These are phyloP conservation scores for Zopfochytrium polystomum DNA, from an alignment of 371 early-diverging fungal genomes.

Conservation along the genomic window DNA sequence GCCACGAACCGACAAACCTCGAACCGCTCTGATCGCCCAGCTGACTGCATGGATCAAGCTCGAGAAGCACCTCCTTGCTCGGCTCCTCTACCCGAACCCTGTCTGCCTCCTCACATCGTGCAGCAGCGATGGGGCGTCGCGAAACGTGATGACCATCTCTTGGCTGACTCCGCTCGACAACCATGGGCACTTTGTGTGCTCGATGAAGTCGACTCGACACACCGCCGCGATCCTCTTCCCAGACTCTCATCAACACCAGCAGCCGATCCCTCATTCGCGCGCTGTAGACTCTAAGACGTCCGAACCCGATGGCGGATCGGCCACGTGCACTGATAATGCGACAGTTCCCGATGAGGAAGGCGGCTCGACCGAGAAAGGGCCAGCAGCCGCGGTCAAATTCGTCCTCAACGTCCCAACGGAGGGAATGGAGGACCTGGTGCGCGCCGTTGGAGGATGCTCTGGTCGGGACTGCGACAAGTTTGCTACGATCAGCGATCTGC, in stretches of 20 bases:
- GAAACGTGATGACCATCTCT: slow-evolving; percentile 39
- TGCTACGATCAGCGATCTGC: slow-evolving; percentile 20
- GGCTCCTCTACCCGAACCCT: slow-evolving; percentile 40
- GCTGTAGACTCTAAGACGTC: too few relatives aligned
- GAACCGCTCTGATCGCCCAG: too few relatives aligned
- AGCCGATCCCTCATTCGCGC: too few relatives aligned
- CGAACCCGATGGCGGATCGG: too few relatives aligned
- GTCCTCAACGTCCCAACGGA: slow-evolving; percentile 25
- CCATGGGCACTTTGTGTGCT: slow-evolving; percentile 33
- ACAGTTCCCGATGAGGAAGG: too few relatives aligned
- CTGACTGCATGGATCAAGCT: too few relatives aligned
- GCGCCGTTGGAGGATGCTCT: slow-evolving; percentile 23
- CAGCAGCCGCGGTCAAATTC: background rate
- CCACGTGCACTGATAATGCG: too few relatives aligned
- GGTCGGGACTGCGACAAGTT: slow-evolving; percentile 14
- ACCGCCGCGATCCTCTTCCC: slow-evolving; percentile 18
- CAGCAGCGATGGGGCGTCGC: background rate
- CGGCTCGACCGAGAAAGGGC: background rate
- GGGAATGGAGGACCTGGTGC: slow-evolving; percentile 20
- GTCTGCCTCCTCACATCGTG: slow-evolving; percentile 35
- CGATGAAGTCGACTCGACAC: slow-evolving; percentile 32
- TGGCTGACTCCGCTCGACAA: slow-evolving; percentile 41
- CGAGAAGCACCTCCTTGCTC: slow-evolving; percentile 31
- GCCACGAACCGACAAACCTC: too few relatives aligned
- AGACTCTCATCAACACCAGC: too few relatives aligned